Percentiles rank a stretch among this genome's conserved stretches.
Evolutionary conservation across 2,329 filamentous ascomycete species (phyloP).

Genomic region (Cordyceps militaris): DNA sequence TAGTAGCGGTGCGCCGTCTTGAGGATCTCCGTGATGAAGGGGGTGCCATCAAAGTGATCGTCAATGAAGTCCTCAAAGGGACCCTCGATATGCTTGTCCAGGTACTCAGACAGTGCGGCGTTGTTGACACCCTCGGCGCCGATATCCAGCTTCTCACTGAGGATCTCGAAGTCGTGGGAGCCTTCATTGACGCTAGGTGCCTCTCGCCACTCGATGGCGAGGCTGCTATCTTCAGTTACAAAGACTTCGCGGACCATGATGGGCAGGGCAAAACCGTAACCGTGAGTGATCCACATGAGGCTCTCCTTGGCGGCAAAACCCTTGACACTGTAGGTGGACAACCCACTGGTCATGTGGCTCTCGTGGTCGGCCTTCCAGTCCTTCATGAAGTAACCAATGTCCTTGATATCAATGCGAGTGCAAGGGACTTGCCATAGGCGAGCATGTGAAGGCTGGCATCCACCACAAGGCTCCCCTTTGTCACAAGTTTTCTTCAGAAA

Average conservation of each 20-base stretch:
- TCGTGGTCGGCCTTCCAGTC: constrained; percentile 98
- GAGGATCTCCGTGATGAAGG: constrained; percentile 89
- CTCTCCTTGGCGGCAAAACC: constrained; percentile 63
- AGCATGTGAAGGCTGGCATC: constrained; percentile 91
- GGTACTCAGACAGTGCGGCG: constrained; percentile 77
- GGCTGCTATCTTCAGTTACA: constrained; percentile 85
- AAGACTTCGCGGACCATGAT: constrained; percentile 92
- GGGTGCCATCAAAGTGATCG: constrained; percentile 92
- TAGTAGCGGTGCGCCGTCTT: constrained; percentile 95
- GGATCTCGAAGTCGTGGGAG: constrained; percentile 74
- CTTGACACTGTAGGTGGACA: constrained; percentile 93
- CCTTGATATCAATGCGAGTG: constrained; percentile 97
- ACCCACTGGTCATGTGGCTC: constrained; percentile 76
- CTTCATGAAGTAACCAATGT: constrained; percentile 98
- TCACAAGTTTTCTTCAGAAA: constrained; percentile 99
- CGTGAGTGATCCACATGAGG: constrained; percentile 88
- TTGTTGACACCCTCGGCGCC: constrained; percentile 81
- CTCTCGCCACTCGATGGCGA: constrained; percentile 91
- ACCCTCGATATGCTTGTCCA: constrained; percentile 89
- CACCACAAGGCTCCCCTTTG: constrained; percentile 91
- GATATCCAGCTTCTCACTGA: constrained; percentile 82
- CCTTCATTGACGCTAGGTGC: constrained; percentile 59
- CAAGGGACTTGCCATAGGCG: constrained; percentile 96
- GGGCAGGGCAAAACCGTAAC: constrained; percentile 87
- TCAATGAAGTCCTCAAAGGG: constrained; percentile 92